Conservation (phyloP, 2,329 filamentous ascomycete genomes). For the Pestalotiopsis sp. region DNA sequence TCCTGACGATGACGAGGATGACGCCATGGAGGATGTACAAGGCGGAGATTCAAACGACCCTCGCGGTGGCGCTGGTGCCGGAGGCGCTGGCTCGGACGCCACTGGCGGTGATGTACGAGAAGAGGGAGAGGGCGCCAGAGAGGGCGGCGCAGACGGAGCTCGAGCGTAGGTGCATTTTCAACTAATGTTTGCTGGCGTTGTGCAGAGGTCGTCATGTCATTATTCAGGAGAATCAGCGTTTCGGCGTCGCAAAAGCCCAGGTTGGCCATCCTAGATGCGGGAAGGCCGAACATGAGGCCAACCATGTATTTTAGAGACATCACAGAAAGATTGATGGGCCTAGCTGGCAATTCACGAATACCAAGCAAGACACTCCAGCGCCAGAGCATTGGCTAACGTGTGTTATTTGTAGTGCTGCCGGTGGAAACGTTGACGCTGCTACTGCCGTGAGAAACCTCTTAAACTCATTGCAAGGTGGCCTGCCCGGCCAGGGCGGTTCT, state of each 20-base stretch:
- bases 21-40: slow-evolving; percentile 79
- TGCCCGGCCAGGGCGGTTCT: slow-evolving; percentile 42
- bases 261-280: slow-evolving; percentile 11
- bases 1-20: slow-evolving; percentile 60
- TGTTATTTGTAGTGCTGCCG: slow-evolving; percentile 54
- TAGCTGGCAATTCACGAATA: slow-evolving; percentile 1
- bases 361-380: slow-evolving; percentile 13
- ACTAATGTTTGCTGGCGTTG: slow-evolving; percentile 29
- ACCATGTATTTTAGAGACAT: slow-evolving; percentile 10
- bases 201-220: slow-evolving; percentile 13
- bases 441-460: slow-evolving; percentile 86
- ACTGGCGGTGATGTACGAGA: slow-evolving; percentile 90
- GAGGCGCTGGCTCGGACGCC: slow-evolving; percentile 82
- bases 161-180: slow-evolving; percentile 89
- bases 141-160: slow-evolving; percentile 94
- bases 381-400: slow-evolving; percentile 42
- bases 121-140: slow-evolving; percentile 84
- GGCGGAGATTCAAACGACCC: slow-evolving; percentile 62
- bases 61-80: slow-evolving; percentile 63
- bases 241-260: slow-evolving; percentile 16
- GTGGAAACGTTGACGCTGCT: slow-evolving; percentile 68
- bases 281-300: not conserved
- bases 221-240: slow-evolving; percentile 10
- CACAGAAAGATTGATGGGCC: slow-evolving; percentile 5
- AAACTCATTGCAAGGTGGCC: slow-evolving; percentile 65